phyloP scores from a whole-genome alignment of 306 rosid species.

The Casuarina cunninghamiana region DNA sequence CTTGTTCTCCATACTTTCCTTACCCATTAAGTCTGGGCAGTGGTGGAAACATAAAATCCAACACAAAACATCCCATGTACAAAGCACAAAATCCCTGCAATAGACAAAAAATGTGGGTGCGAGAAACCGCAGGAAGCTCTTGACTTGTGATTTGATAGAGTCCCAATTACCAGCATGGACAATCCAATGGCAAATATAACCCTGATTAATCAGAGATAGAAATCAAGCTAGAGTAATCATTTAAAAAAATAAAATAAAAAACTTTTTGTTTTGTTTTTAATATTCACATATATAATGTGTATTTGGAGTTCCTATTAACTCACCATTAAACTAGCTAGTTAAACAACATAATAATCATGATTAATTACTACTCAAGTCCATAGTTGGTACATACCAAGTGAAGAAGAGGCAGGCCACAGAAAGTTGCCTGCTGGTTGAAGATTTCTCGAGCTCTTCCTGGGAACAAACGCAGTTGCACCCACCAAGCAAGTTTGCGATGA shows the following conservation, averaged over 20 bases:
- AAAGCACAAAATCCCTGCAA: constrained; percentile 90
- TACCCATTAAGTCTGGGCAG: constrained; percentile 45
- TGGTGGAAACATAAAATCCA: constrained; percentile 72
- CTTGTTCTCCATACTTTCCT: not conserved
- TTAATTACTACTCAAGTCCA: not conserved
- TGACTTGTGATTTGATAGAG: constrained; percentile 75
- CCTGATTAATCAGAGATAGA: constrained; percentile 43
- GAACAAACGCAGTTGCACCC: constrained; percentile 88
- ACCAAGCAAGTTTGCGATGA: constrained; percentile 69
- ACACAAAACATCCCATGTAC: constrained; percentile 77
- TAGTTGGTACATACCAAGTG: constrained; percentile 59
- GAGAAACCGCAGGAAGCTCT: constrained; percentile 80
- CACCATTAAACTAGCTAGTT: no score
- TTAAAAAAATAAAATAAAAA: no score
- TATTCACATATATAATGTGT: no score
- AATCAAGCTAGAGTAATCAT: not conserved
- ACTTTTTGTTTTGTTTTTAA: no score
- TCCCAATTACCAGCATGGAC: constrained; percentile 85
- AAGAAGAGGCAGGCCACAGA: constrained; percentile 71
- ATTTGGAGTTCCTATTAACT: no score
- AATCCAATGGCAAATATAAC: constrained; percentile 70
- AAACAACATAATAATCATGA: not conserved
- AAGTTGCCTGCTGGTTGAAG: constrained; percentile 67
- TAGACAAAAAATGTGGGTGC: constrained; percentile 90
- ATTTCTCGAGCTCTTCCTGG: constrained; percentile 74